Evolutionary conservation across 2,329 filamentous ascomycete species (phyloP), one percentile per base, ranked within the genome.

Genomic region (Beauveria rudraprayagi): DNA sequence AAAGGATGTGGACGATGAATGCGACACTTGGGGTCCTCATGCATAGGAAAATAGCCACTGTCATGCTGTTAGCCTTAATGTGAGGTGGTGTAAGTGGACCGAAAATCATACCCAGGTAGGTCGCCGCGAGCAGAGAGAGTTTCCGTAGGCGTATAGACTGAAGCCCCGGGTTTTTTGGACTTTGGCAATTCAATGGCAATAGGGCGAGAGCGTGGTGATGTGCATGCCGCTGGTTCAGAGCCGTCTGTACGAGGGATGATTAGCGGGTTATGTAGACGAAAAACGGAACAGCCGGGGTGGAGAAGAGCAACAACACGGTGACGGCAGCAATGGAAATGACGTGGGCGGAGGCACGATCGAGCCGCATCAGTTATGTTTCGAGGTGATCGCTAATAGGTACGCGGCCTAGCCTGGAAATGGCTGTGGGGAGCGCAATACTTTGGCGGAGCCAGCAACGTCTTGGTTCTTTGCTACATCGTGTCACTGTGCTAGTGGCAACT

Each of bases 1-100:
- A 84, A 84, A 1, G 81, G 81, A 64, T 84, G 81, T 60, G 80
- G 75, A 51, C 75, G 77, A 62, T 78, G 77, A 19, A 82, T 68
- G 58, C 77, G 75, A 61, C 70, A 68, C 56, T 70, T 72, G 47
- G 80, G 78, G 56, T 85, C 81, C 70, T 85, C 83, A 71, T 85
- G 83, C 37, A 81, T 70, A 19, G 83, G 83, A 65, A 86, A 86
- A 66, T 86, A 86, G 30, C 80, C 83, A 69, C 83, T 86, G 65
- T 41, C 11, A 19, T 7, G 2, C 41, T 30, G 1, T 51, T 28
- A 52, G 24, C 43, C 47, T 66, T n/a, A 65, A 63, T 47, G 19
- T 9, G 37, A 34, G 19, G 14, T 41, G 46, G 14, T 44, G 1
- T 41, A 28, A 50, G 22, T 41, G 30, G 5, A 44, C 16, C 26